Conservation (phyloP, 331 rosid species). For the Quercus tomentella region DNA sequence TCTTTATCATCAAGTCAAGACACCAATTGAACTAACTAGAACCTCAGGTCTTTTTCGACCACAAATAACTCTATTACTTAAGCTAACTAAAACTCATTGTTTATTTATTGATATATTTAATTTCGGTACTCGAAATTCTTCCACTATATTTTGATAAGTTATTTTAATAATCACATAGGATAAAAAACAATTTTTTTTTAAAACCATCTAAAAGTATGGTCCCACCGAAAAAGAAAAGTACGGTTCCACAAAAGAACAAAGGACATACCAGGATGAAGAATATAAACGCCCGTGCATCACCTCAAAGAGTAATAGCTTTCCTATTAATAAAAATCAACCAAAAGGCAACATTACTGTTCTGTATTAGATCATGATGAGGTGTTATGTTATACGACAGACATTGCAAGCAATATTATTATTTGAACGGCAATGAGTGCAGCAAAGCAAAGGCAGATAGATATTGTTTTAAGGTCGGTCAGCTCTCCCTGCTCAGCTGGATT, state of each 20-base stretch:
- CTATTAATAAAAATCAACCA: background rate
- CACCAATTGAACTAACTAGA: fast-evolving
- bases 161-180: no score
- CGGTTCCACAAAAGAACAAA: background rate
- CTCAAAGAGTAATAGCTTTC: background rate
- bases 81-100: no score
- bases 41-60: fast-evolving
- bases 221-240: no score
- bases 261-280: background rate
- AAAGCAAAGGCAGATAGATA: background rate
- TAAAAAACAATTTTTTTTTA: background rate
- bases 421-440: background rate
- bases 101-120: no score
- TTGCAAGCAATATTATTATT: background rate
- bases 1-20: no score
- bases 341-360: background rate
- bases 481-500: background rate
- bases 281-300: background rate
- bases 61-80: no score
- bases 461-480: slow-evolving; percentile 10
- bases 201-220: no score
- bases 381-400: background rate
- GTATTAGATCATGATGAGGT: background rate
- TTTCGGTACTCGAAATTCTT: no score
- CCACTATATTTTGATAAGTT: no score